phyloP scores from a whole-genome alignment of 2,329 filamentous ascomycete genomes.

The Claviceps sorghi region DNA sequence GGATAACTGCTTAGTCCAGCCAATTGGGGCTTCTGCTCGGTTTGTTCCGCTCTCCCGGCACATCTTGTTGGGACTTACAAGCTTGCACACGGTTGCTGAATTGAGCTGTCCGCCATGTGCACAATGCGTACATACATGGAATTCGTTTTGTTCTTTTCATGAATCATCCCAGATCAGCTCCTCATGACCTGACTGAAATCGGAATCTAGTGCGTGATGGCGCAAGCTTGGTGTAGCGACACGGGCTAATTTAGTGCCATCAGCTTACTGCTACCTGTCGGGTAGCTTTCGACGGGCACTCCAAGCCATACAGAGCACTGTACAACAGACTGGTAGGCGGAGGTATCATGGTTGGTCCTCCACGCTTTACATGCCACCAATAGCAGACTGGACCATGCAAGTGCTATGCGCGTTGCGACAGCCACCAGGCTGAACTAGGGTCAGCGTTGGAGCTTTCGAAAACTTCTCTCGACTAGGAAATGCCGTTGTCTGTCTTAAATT shows the following conservation, averaged over 20 bases:
- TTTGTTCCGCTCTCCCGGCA: neutral
- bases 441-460: neutral
- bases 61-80: neutral
- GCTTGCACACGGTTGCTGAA: neutral
- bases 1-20: neutral
- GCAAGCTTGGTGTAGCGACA: neutral
- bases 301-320: neutral
- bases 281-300: too few species aligned
- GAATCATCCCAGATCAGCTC: neutral
- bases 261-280: neutral
- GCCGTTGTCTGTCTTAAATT: neutral
- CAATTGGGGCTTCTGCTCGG: neutral
- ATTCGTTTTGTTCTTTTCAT: neutral
- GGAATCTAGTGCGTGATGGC: neutral
- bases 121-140: neutral
- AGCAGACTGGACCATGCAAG: neutral
- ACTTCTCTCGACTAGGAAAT: neutral
- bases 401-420: neutral
- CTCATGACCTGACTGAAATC: neutral
- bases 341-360: neutral
- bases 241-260: neutral
- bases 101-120: neutral
- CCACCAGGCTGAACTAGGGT: neutral
- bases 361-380: neutral
- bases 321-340: neutral